Conservation (phyloP, 768 basidiomycete species). For the Termitomyces bulborhizus region DNA sequence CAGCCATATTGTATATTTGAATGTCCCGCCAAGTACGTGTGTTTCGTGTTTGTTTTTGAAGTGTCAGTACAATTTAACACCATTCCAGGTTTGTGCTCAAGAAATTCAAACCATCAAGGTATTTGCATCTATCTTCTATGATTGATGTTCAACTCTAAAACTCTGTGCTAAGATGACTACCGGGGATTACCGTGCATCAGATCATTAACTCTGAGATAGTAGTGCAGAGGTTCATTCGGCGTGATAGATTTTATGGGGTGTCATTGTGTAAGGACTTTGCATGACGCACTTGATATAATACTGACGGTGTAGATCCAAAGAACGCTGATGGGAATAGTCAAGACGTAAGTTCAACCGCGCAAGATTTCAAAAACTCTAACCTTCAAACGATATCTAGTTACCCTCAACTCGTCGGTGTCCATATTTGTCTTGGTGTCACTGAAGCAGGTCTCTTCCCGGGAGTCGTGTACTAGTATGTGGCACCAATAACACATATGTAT, state of each 20-base stretch:
- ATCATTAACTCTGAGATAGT: background rate
- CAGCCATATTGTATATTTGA: conserved; percentile 61
- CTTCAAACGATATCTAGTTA: conserved; percentile 32
- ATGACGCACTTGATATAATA: background rate
- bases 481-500: background rate
- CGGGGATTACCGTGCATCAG: conserved; percentile 50
- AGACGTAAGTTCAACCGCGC: conserved; percentile 33
- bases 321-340: conserved; percentile 63
- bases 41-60: background rate
- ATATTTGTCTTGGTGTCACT: conserved; percentile 55
- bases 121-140: background rate
- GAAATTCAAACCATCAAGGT: conserved; percentile 59
- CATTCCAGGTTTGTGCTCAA: conserved; percentile 46
- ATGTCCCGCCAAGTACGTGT: conserved; percentile 61
- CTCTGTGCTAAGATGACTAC: conserved; percentile 49
- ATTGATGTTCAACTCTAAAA: conserved; percentile 5
- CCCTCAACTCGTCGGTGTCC: conserved; percentile 51
- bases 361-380: no score
- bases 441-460: conserved; percentile 74
- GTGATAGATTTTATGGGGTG: conserved; percentile 54
- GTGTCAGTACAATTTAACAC: background rate
- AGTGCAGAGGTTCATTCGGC: background rate
- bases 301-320: conserved; percentile 21
- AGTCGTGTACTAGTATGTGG: conserved; percentile 61
- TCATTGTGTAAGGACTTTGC: conserved; percentile 41